Conservation (phyloP, 129 eudicot genomes). For the sunflower (Helianthus annuus) region HanXRQr2.0-SUNRISE NC_035442.2:61925481-61925980, state of each 20-base stretch:
- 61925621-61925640: conserved; percentile 74
- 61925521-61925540: conserved; percentile 56
- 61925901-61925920: conserved; percentile 35
- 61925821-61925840: conserved; percentile 30
- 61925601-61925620: conserved; percentile 77
- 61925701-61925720: conserved; percentile 73
- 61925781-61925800: background rate
- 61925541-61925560: conserved; percentile 49
- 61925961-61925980: conserved; percentile 44
- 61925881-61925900: conserved; percentile 33
- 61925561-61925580: conserved; percentile 17
- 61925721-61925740: conserved; percentile 81
- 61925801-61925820: background rate
- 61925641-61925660: conserved; percentile 50
- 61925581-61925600: conserved; percentile 28
- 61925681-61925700: conserved; percentile 59
- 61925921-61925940: conserved; percentile 57
- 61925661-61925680: conserved; percentile 38
- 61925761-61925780: conserved; percentile 11
- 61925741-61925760: background rate
- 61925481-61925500: conserved; percentile 55
- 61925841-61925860: conserved; percentile 40
- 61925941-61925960: conserved; percentile 46
- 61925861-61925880: conserved; percentile 37
- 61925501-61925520: conserved; percentile 20